Evolutionary conservation across 108 stramenopile species (phyloP).

Genomic region (Craspedostauros australis): DNA sequence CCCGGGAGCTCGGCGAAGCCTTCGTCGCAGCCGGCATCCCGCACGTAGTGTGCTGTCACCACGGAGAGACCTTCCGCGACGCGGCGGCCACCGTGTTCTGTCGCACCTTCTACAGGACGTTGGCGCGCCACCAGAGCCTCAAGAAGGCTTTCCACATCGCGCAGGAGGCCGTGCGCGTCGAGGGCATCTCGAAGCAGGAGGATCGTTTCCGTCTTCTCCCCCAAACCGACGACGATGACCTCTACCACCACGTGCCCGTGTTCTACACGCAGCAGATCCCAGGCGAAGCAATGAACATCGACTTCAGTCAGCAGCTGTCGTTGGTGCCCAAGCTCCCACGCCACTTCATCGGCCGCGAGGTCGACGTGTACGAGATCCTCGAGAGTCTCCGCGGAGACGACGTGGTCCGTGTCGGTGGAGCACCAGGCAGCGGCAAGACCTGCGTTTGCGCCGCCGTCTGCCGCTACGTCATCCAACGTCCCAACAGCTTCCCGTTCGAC

Average conservation of each 20-base stretch:
- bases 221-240: slow-evolving; percentile 23
- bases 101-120: slow-evolving; percentile 53
- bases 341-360: slow-evolving; percentile 67
- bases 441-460: slow-evolving; percentile 17
- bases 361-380: slow-evolving; percentile 50
- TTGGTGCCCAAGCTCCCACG: slow-evolving; percentile 29
- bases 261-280: slow-evolving; percentile 16
- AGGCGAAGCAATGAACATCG: neutral
- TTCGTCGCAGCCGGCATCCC: slow-evolving; percentile 82
- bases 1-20: slow-evolving; percentile 56
- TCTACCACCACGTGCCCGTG: slow-evolving; percentile 27
- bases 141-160: slow-evolving; percentile 64
- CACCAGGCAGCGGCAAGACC: slow-evolving; percentile 44
- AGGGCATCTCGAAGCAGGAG: slow-evolving; percentile 41
- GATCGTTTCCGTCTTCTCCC: slow-evolving; percentile 63
- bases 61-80: slow-evolving; percentile 59
- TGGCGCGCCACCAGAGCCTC: slow-evolving; percentile 55
- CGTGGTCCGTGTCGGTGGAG: slow-evolving; percentile 47
- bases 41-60: slow-evolving; percentile 81
- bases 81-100: slow-evolving; percentile 57
- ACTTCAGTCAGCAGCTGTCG: neutral
- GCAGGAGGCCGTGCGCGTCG: slow-evolving; percentile 45
- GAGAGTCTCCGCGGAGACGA: slow-evolving; percentile 31
- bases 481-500: slow-evolving; percentile 22
- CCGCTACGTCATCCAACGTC: slow-evolving; percentile 19